phyloP scores from a whole-genome alignment of 2,329 filamentous ascomycete genomes.

The Hypocreales sp. region DNA sequence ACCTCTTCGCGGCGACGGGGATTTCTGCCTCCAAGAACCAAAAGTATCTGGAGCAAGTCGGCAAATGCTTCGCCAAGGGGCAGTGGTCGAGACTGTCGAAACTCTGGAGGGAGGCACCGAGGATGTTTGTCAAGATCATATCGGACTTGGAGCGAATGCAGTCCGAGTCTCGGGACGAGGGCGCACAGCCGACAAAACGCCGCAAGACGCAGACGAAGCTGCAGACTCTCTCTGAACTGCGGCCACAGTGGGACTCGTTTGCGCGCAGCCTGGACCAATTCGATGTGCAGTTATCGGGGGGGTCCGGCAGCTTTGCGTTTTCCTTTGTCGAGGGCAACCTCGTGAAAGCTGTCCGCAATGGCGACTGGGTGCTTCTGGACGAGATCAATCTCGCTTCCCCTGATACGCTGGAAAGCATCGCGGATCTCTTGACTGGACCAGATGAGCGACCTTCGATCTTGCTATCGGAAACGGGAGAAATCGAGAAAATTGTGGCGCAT shows the following conservation, averaged over 20 bases:
- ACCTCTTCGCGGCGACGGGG: slow-evolving; percentile 68
- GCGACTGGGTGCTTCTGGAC: slow-evolving; percentile 92
- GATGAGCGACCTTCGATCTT: slow-evolving; percentile 66
- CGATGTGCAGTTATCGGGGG: slow-evolving; percentile 59
- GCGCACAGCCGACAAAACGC: slow-evolving; percentile 51
- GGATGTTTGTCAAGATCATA: slow-evolving; percentile 66
- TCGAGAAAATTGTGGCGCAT: slow-evolving; percentile 79
- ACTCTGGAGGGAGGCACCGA: slow-evolving; percentile 77
- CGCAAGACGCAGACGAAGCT: slow-evolving; percentile 52
- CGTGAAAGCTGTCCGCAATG: slow-evolving; percentile 87
- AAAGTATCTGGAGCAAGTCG: slow-evolving; percentile 67
- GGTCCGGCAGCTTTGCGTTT: slow-evolving; percentile 72
- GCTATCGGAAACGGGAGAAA: slow-evolving; percentile 83
- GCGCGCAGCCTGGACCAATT: slow-evolving; percentile 60
- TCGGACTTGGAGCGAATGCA: slow-evolving; percentile 32
- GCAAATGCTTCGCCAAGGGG: slow-evolving; percentile 62
- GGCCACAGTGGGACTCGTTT: slow-evolving; percentile 67
- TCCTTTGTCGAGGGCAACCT: slow-evolving; percentile 94
- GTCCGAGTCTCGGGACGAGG: slow-evolving; percentile 15
- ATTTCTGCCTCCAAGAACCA: slow-evolving; percentile 83
- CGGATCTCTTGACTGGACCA: slow-evolving; percentile 67
- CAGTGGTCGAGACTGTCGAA: slow-evolving; percentile 81
- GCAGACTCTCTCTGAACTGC: slow-evolving; percentile 40
- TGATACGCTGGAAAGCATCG: slow-evolving; percentile 87
- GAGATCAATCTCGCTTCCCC: slow-evolving; percentile 94